Conservation (phyloP, 169 alveolate species). For the Neospora caninum region DNA sequence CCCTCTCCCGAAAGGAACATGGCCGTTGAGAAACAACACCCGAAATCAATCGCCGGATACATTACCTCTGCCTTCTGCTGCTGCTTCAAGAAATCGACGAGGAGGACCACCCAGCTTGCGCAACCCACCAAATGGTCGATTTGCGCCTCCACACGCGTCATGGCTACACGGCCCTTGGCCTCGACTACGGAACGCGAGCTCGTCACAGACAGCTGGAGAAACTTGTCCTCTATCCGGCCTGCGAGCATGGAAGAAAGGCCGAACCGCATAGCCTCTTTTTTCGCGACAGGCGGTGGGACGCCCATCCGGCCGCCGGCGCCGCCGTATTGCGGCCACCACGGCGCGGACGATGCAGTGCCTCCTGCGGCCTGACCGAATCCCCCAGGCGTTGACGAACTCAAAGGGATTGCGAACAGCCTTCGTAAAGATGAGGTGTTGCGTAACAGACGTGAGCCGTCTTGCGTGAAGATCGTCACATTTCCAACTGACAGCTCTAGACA, state of each 20-base stretch:
- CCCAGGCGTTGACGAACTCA: background rate
- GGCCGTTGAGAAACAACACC: conserved; percentile 66
- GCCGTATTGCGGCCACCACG: background rate
- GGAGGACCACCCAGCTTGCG: background rate
- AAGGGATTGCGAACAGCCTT: background rate
- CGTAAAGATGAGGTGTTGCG: conserved; percentile 4
- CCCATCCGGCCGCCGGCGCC: background rate
- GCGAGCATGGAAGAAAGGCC: background rate
- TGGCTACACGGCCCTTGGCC: conserved; percentile 25
- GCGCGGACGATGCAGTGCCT: background rate
- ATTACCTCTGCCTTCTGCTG: conserved; percentile 20
- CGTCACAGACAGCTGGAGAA: background rate
- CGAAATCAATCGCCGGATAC: conserved; percentile 54
- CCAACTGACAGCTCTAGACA: background rate
- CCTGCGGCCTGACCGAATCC: background rate
- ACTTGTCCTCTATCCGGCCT: background rate
- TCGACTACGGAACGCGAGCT: background rate
- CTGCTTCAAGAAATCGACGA: background rate
- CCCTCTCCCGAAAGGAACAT: conserved; percentile 37
- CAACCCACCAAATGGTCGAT: background rate
- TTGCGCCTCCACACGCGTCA: conserved; percentile 23
- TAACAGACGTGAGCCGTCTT: conserved; percentile 5
- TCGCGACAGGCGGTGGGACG: background rate
- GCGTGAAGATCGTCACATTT: conserved; percentile 2
- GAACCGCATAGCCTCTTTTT: background rate